Conservation (phyloP, 306 rosid species). For the Quercus parvula region DNA sequence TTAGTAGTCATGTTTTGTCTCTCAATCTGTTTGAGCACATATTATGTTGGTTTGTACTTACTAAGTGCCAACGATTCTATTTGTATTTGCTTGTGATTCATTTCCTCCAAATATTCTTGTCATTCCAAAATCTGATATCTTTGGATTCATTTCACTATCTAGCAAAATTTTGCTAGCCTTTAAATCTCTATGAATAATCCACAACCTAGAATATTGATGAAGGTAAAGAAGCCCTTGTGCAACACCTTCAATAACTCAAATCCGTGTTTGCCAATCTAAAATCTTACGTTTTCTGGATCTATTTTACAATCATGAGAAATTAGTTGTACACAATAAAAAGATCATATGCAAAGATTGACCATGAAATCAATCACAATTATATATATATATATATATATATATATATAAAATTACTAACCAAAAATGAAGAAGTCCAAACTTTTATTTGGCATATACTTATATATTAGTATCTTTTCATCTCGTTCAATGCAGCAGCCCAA, state of each 20-base stretch:
- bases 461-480: constrained; percentile 30
- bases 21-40: background rate
- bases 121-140: constrained; percentile 33
- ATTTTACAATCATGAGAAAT: background rate
- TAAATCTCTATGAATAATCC: constrained; percentile 20
- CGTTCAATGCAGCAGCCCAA: constrained; percentile 15
- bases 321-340: background rate
- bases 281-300: constrained; percentile 12
- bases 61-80: constrained; percentile 33
- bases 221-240: background rate
- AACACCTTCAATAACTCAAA: background rate
- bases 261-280: background rate
- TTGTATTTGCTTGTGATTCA: constrained; percentile 21
- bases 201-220: background rate
- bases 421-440: constrained; percentile 35
- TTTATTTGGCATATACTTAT: constrained; percentile 30
- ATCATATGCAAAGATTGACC: background rate
- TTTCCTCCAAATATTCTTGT: constrained; percentile 27
- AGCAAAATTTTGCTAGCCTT: constrained; percentile 31
- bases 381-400: background rate
- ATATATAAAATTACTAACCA: constrained; percentile 9
- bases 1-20: background rate
- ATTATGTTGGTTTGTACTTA: constrained; percentile 2
- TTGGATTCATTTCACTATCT: constrained; percentile 28
- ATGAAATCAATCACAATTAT: background rate